Evolutionary conservation across 1,284 basidiomycete species (phyloP).

Genomic region (Sphaerobolus stellatus): DNA sequence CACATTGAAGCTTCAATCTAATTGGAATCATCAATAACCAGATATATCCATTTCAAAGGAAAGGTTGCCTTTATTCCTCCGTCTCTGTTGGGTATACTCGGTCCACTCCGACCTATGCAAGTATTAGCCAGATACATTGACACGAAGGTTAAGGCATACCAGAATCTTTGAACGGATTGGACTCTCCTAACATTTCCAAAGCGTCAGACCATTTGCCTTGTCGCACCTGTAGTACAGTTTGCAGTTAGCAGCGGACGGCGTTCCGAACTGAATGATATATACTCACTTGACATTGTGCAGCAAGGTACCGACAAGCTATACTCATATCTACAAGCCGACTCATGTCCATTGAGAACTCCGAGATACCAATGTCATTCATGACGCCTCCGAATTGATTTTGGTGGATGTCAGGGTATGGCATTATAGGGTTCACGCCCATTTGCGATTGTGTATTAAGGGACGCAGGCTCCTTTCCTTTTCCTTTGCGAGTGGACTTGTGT

Average conservation of each 20-base stretch:
- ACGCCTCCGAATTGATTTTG: slow-evolving; percentile 44
- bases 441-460: slow-evolving; percentile 7
- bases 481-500: slow-evolving; percentile 38
- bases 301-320: slow-evolving; percentile 89
- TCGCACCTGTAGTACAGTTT: slow-evolving; percentile 49
- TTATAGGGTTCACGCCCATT: slow-evolving; percentile 6
- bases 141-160: slow-evolving; percentile 39
- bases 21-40: slow-evolving; percentile 1
- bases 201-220: slow-evolving; percentile 94
- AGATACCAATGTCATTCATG: slow-evolving; percentile 57
- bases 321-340: slow-evolving; percentile 86
- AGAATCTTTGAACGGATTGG: slow-evolving; percentile 80
- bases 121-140: slow-evolving; percentile 6
- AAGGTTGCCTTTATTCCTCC: slow-evolving; percentile 75
- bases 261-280: neutral
- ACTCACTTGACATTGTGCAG: slow-evolving; percentile 85
- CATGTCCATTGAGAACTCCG: slow-evolving; percentile 59
- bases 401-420: slow-evolving; percentile 10
- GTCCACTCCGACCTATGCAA: slow-evolving; percentile 45
- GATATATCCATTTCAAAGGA: slow-evolving; percentile 1
- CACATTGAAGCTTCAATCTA: slow-evolving; percentile 96
- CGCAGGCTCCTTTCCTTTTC: slow-evolving; percentile 62
- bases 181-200: slow-evolving; percentile 89
- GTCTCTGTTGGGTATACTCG: slow-evolving; percentile 72
- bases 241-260: neutral